Base-by-base conservation (phyloP, 768 basidiomycete genomes). In the Chiua virens region DNA sequence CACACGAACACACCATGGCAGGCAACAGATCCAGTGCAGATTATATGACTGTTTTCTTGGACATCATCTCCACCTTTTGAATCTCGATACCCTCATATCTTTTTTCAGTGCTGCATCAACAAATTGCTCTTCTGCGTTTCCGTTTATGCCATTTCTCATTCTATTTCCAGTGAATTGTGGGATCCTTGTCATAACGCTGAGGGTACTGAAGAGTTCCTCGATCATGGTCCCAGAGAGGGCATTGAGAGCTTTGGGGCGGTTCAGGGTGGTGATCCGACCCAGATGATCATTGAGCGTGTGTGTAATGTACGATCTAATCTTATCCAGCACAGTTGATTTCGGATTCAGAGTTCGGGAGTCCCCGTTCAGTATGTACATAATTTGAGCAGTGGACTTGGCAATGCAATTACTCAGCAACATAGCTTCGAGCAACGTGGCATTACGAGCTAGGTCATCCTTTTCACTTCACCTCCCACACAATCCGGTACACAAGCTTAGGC, bases 211-310 rank as follows among this genome's bases (percentile, higher is more conserved):
- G 38, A 98, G 75, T 68, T 93, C 90, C 8, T 73, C 69, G 65
- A 97, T 86, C 52, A 98, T 71, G 1, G 84, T 79, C n/a, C 81
- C 75, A 57, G 79, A 85, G 42, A 98, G 76, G 10, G 96, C 95
- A 64, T 96, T 97, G 52, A 94, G 73, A 9, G 85, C 85, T 59
- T 89, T 91, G 8, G 92, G 92, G 32, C 92, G 77, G 72, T 94
- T 93, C 59, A 96, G 75, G 35, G 85, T 89, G 60, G 95, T 85
- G 61, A 94, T 48, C 27, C 67, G 28, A 10, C 2, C 28, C 10
- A 30, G 6, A 6, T 2, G 28, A 27, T 27, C 25, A 27, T 8
- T 27, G 28, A 30, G 10, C 28, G 7, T 8, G 25, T n/a, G n/a
- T 25, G 25, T 8, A 25, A n/a, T n/a, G 25, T 8, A 30, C 9